These are phyloP conservation scores for Terana coerulea DNA, from an alignment of 768 basidiomycete species.

Conservation along the genomic window DNA sequence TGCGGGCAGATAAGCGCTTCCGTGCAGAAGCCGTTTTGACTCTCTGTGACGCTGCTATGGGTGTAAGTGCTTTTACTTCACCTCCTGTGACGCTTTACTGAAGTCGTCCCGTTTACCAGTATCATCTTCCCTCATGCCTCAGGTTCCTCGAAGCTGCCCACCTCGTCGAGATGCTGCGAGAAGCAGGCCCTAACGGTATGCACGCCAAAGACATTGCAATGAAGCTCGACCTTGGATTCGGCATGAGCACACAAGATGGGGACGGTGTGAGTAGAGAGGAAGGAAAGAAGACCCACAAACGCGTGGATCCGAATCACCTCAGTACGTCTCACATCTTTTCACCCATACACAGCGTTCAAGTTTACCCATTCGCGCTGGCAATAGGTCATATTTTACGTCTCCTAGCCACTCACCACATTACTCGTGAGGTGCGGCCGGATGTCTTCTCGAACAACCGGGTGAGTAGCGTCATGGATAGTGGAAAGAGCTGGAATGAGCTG, in stretches of 20 bases:
- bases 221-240: slow-evolving; percentile 26
- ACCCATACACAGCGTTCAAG: not conserved
- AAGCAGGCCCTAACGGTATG: slow-evolving; percentile 50
- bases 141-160: slow-evolving; percentile 71
- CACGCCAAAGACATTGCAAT: slow-evolving; percentile 40
- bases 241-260: slow-evolving; percentile 42
- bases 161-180: slow-evolving; percentile 64
- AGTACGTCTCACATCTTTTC: slow-evolving; percentile 34
- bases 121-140: slow-evolving; percentile 72
- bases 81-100: slow-evolving; percentile 5
- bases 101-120: slow-evolving; percentile 36
- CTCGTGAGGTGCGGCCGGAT: slow-evolving; percentile 65
- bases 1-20: slow-evolving; percentile 19
- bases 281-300: not conserved
- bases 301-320: slow-evolving; percentile 40
- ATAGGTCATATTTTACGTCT: slow-evolving; percentile 71
- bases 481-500: slow-evolving; percentile 50
- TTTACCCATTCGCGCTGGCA: not conserved
- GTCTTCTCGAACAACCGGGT: slow-evolving; percentile 72
- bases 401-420: slow-evolving; percentile 75
- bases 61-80: slow-evolving; percentile 38
- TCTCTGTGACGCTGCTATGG: slow-evolving; percentile 72
- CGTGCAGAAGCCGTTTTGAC: slow-evolving; percentile 40
- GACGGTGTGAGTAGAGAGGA: slow-evolving; percentile 13
- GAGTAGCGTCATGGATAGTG: slow-evolving; percentile 65